Evolutionary conservation across 2,329 filamentous ascomycete genomes (phyloP).

Genomic region (Incumbomyces lentus): DNA sequence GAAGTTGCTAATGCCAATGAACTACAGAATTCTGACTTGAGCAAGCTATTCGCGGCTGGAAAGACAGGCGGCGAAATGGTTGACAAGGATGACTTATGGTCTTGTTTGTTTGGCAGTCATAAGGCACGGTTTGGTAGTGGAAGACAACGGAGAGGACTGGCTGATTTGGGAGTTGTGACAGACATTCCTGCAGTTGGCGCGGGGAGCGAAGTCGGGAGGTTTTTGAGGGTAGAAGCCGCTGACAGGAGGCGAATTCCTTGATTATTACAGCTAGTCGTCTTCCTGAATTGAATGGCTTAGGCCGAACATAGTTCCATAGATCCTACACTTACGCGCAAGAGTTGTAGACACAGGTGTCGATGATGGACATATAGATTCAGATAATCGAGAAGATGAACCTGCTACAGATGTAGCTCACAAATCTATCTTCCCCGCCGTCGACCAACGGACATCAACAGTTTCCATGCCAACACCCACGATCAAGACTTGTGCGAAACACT

Average conservation of each 20-base stretch:
- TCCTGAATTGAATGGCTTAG: no score
- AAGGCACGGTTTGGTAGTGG: slow-evolving; percentile 19
- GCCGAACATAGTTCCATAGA: no score
- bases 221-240: slow-evolving; percentile 46
- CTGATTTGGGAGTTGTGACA: slow-evolving; percentile 1
- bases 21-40: slow-evolving; percentile 61
- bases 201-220: slow-evolving; percentile 37
- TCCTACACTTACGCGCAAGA: no score
- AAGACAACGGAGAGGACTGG: not conserved
- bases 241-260: slow-evolving; percentile 23
- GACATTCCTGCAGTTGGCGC: slow-evolving; percentile 19
- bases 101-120: slow-evolving; percentile 63
- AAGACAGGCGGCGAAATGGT: slow-evolving; percentile 70
- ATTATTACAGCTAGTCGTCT: no score
- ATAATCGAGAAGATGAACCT: no score
- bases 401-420: no score
- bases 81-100: slow-evolving; percentile 69
- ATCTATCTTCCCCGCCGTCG: not conserved
- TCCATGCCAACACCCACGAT: slow-evolving; percentile 19
- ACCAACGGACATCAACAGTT: slow-evolving; percentile 4
- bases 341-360: no score
- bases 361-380: no score
- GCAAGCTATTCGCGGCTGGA: slow-evolving; percentile 59
- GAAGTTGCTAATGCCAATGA: slow-evolving; percentile 80
- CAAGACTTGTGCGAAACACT: slow-evolving; percentile 8